A percentile compares a stretch with the other conserved stretches of the same genome.
Evolutionary conservation across 495 filamentous ascomycete species (phyloP).

Genomic region (Tuber umbilicatum): DNA sequence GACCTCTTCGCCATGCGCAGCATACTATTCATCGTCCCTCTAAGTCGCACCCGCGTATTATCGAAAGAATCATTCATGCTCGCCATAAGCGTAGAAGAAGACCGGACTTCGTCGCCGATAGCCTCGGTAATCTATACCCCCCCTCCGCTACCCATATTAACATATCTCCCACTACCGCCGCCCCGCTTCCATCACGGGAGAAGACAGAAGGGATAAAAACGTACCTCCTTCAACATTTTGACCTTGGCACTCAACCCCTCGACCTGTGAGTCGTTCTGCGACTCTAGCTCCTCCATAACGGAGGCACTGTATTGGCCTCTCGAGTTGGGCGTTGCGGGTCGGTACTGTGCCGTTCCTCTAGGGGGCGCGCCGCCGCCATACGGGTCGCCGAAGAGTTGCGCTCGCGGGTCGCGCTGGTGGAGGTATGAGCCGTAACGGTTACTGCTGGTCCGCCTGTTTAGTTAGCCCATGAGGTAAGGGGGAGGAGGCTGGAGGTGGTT

Average conservation of each 20-base stretch:
- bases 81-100: conserved; percentile 73
- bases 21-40: conserved; percentile 96
- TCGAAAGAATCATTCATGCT: conserved; percentile 92
- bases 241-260: conserved; percentile 89
- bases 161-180: neutral
- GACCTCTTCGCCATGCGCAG: conserved; percentile 88
- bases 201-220: conserved; percentile 40
- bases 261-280: conserved; percentile 86
- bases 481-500: neutral
- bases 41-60: conserved; percentile 65
- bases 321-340: conserved; percentile 55
- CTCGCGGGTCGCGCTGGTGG: conserved; percentile 80
- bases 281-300: conserved; percentile 87
- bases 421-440: conserved; percentile 44
- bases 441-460: neutral
- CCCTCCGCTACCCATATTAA: conserved; percentile 1
- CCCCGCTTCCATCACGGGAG: conserved; percentile 25
- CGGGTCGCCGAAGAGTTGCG: conserved; percentile 82
- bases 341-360: conserved; percentile 41
- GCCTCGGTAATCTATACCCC: conserved; percentile 68
- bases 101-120: conserved; percentile 89
- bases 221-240: conserved; percentile 80
- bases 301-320: conserved; percentile 92
- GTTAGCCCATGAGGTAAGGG: neutral
- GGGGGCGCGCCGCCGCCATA: conserved; percentile 48